These are phyloP conservation scores for Kingdonia uniflora DNA, from an alignment of 164 flowering plant genomes.

Conservation along the genomic window DNA sequence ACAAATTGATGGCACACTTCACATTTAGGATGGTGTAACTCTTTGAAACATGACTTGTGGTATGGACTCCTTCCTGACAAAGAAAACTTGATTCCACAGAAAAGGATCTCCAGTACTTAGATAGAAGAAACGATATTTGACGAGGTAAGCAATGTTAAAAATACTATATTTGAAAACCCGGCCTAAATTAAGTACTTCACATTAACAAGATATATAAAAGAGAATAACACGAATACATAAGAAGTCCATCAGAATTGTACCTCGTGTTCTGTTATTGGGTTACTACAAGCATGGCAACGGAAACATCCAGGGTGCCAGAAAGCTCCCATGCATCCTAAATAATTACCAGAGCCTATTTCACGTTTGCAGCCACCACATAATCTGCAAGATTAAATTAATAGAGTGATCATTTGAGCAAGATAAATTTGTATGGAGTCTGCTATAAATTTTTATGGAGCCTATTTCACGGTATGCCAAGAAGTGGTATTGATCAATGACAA, in stretches of 20 bases:
- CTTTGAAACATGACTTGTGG: conserved; percentile 86
- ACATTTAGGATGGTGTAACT: conserved; percentile 90
- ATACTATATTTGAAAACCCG: too few relatives aligned
- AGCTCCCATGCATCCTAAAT: conserved; percentile 75
- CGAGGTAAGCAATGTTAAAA: too few relatives aligned
- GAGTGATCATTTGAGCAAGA: too few relatives aligned
- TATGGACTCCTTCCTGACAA: conserved; percentile 79
- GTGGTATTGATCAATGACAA: too few relatives aligned
- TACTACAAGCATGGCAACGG: conserved; percentile 55
- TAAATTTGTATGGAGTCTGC: too few relatives aligned
- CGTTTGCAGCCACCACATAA: conserved; percentile 74
- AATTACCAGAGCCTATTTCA: conserved; percentile 65
- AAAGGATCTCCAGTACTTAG: conserved; percentile 24
- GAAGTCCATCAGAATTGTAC: conserved; percentile 22
- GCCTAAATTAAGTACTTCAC: too few relatives aligned
- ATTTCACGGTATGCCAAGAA: too few relatives aligned
- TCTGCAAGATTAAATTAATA: conserved; percentile 23
- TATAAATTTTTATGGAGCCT: too few relatives aligned
- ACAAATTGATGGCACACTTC: conserved; percentile 95
- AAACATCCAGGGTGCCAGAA: conserved; percentile 88
- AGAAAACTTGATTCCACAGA: conserved; percentile 70
- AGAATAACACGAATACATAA: not conserved
- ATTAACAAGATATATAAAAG: too few relatives aligned
- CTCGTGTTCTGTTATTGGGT: conserved; percentile 78
- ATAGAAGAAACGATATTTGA: conserved; percentile 1